Evolutionary conservation across 352 stramenopile genomes (phyloP).

Genomic region (Globisporangium viniferum): DNA sequence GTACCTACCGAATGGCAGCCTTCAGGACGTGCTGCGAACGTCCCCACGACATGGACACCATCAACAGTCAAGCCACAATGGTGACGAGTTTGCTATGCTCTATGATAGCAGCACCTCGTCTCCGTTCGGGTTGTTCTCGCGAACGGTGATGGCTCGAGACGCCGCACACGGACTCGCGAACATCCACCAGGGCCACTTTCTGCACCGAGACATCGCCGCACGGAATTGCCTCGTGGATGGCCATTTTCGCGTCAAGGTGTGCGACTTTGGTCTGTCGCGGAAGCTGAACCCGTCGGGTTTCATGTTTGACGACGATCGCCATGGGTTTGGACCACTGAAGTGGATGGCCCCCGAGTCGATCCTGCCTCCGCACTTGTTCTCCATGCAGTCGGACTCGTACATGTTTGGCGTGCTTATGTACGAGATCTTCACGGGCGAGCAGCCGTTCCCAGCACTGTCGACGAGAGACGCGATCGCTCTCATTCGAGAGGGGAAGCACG

Average conservation of each 20-base stretch:
- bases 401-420: constrained; percentile 77
- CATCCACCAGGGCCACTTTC: constrained; percentile 57
- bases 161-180: constrained; percentile 62
- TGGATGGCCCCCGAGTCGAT: constrained; percentile 77
- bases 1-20: constrained; percentile 63
- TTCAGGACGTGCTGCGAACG: constrained; percentile 39
- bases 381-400: constrained; percentile 66
- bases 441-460: constrained; percentile 54
- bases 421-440: constrained; percentile 64
- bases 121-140: constrained; percentile 42
- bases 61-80: background rate
- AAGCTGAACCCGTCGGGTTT: constrained; percentile 30
- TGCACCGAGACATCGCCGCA: constrained; percentile 68
- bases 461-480: constrained; percentile 52
- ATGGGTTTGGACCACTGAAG: constrained; percentile 66
- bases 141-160: constrained; percentile 65
- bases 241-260: constrained; percentile 68
- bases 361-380: constrained; percentile 64
- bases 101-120: constrained; percentile 11
- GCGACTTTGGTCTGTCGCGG: constrained; percentile 65
- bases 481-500: constrained; percentile 63
- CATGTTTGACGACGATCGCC: constrained; percentile 52
- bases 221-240: constrained; percentile 66
- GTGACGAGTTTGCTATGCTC: background rate
- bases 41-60: background rate